Conservation (phyloP, 2,329 filamentous ascomycete genomes). For the Fusarium setosum region DNA sequence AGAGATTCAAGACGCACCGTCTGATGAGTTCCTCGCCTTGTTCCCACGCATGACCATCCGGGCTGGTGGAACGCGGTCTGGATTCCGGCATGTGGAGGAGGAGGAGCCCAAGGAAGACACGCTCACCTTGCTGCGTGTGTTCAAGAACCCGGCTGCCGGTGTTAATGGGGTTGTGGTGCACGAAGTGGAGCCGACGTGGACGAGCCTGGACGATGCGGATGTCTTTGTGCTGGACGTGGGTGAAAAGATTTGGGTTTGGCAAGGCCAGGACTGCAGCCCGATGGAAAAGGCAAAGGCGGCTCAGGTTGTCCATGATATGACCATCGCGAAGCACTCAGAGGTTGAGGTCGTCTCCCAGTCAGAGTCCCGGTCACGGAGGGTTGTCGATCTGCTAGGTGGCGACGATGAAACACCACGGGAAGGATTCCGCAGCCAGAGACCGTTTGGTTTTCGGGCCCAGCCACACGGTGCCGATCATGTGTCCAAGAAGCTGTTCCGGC, state of each 20-base stretch:
- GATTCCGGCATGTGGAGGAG: constrained; percentile 72
- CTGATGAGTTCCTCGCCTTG: constrained; percentile 68
- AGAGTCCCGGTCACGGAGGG: constrained; percentile 64
- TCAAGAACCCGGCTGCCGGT: constrained; percentile 65
- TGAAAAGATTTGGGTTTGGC: constrained; percentile 77
- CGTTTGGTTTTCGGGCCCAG: constrained; percentile 48
- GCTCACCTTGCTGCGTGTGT: constrained; percentile 69
- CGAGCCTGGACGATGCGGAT: constrained; percentile 72
- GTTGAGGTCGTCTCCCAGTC: constrained; percentile 73
- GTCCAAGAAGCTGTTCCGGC: constrained; percentile 64
- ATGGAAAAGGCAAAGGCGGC: constrained; percentile 78
- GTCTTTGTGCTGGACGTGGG: constrained; percentile 73
- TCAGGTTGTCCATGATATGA: constrained; percentile 74
- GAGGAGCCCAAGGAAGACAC: constrained; percentile 53
- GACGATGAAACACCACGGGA: constrained; percentile 52
- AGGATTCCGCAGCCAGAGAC: constrained; percentile 56
- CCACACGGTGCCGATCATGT: constrained; percentile 28
- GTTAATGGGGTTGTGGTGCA: constrained; percentile 66
- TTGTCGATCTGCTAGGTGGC: constrained; percentile 68
- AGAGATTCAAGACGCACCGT: constrained; percentile 69
- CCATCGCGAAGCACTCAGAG: constrained; percentile 70
- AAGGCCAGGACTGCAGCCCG: constrained; percentile 71
- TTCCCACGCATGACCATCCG: constrained; percentile 72
- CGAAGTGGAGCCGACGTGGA: constrained; percentile 71
- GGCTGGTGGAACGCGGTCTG: constrained; percentile 69